A percentile compares a stretch with the other conserved stretches of the same genome.
Conservation (phyloP, 2,329 filamentous ascomycete genomes). For the Pseudocercospora musae region DNA sequence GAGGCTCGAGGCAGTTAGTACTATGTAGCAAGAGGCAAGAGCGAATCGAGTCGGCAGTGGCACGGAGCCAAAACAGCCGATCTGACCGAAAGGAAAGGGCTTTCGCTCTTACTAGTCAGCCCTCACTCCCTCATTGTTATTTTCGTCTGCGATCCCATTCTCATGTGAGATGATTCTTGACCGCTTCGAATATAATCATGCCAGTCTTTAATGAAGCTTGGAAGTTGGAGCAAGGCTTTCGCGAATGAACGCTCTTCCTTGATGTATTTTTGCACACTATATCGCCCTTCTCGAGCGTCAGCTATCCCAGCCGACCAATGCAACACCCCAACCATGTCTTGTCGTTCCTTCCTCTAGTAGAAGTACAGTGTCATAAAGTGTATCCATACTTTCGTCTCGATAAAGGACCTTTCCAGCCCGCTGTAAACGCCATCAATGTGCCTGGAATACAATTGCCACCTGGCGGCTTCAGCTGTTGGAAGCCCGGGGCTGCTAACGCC, state of each 20-base stretch:
- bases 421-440: conserved; percentile 7
- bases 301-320: not conserved
- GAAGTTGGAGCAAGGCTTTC: not conserved
- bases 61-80: not conserved
- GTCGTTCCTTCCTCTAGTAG: conserved; percentile 3
- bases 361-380: conserved; percentile 3
- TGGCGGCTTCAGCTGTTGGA: conserved; percentile 20
- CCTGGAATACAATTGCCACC: conserved; percentile 2
- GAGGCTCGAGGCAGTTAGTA: not conserved
- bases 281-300: not conserved
- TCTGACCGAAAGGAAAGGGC: too few species aligned
- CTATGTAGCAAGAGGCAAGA: too few species aligned
- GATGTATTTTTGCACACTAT: not conserved
- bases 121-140: not conserved
- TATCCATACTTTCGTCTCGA: not conserved
- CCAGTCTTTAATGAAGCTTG: not conserved
- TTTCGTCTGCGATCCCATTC: too few species aligned
- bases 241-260: not conserved
- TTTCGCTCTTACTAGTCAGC: not conserved
- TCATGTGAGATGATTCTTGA: too few species aligned
- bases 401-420: conserved; percentile 1
- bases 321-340: not conserved
- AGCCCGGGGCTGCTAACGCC: conserved; percentile 14
- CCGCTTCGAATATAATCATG: not conserved
- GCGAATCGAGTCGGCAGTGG: not conserved